Base-by-base conservation (phyloP, 2,329 filamentous ascomycete species). In the Sarocladium strictum region DNA sequence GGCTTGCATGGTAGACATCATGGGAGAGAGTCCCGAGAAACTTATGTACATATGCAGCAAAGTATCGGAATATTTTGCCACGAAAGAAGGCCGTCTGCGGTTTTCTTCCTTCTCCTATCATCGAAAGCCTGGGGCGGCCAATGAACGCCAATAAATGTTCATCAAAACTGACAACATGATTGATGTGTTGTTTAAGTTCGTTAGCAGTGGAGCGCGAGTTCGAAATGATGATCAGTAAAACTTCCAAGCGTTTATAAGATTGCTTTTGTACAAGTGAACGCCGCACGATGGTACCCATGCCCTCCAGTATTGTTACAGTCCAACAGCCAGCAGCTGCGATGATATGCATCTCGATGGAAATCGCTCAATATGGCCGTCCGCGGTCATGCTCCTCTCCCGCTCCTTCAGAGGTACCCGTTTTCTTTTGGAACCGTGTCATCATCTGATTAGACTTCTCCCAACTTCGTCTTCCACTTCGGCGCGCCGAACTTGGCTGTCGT, bases 401-500 rank as follows among this genome's bases (percentile, higher is more conserved):
- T 21, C 9, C 38, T 32, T 32, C 35, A 38, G 15, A 7, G 17
- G 9, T 7, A 9, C 35, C 38, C 38, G 21, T 14, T 14, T 43
- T 17, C 38, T 7, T 7, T 11, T 43, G 17, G 19, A n/a, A 43
- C 17, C 29, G 29, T 32, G 7, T 12, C 6, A 7, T 21, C 38
- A 38, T 38, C 12, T 19, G 14, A n/a, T 29, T 29, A 47, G 15
- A 29, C 23, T 24, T 47, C 43, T 3, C 43, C 43, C 23, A 47
- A 47, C 43, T 27, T 47, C 4, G 68, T 70, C 64, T 67, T 68
- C 80, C 80, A 84, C 60, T 73, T 69, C 5, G 81, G 69, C 21
- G 69, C 66, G 1, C 77, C 78, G 54, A 81, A 79, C 43, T 72
- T 69, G 38, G 74, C 72, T 54, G 79, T 63, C 10, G 76, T 82